Base-by-base conservation (phyloP, 495 filamentous ascomycete genomes). In the Usnea hakonensis region DNA sequence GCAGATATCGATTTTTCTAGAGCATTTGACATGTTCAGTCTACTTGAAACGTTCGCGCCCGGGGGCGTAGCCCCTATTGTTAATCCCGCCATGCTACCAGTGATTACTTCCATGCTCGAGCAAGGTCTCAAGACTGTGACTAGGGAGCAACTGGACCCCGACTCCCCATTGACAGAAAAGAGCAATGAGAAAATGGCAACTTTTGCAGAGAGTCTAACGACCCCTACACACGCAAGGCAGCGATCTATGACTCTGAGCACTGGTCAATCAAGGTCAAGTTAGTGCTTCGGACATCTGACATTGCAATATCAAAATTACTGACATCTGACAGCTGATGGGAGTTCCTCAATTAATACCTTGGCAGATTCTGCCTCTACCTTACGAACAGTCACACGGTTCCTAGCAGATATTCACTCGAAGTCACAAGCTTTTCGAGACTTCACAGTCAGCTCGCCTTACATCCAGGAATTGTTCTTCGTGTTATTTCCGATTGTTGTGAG, bases 31-130 rank as follows among this genome's bases (percentile, higher is more conserved):
- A 79, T 87, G 23, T 87, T 83, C 70, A 85, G 78, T 52, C 80
- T 97, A 4, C 68, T 90, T 14, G 86, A 90, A 52, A 79, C 82
- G 6, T 95, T 97, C 69, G 65, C 75, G 5, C 66, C 71, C 6
- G 73, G 73, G 21, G 79, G 80, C 36, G 79, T 79, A 63, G 76
- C 80, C 37, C 82, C 82, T 46, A 81, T 96, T 5, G 79, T 83
- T 5, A 88, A 90, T 69, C 87, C 91, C 1, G 89, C 92, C 68
- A 83, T 91, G 32, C 74, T 97, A 23, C 85, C 86, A 0, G 85
- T 95, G 8, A 88, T 98, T 35, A 82, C 82, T n/a, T 81, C 85
- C 5, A 95, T 98, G 91, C 74, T 97, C n/a, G 87, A 90, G 65
- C 83, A 85, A 61, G 93, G 90, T 3, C 68, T 95, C 30, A 85